Conservation (phyloP, 306 rosid genomes). For the Carpinus fangiana region DNA sequence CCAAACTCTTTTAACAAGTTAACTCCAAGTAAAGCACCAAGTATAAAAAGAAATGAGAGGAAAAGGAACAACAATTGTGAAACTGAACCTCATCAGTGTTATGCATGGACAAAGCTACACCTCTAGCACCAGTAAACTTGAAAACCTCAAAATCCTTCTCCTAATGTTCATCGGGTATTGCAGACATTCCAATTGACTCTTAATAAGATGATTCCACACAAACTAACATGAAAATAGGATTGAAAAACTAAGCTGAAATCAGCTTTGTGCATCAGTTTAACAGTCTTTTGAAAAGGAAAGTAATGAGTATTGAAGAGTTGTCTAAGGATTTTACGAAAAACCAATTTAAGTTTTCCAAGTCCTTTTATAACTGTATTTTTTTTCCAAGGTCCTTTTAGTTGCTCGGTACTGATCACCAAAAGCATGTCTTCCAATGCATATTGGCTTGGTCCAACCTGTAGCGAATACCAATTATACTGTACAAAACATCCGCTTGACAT, state of each 20-base stretch:
- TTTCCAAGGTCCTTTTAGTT: conserved; percentile 26
- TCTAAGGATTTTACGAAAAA: conserved; percentile 37
- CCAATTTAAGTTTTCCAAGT: conserved; percentile 51
- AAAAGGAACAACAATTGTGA: conserved; percentile 21
- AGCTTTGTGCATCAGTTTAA: background rate
- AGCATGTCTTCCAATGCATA: conserved; percentile 69
- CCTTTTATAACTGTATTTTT: conserved; percentile 50
- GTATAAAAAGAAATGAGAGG: background rate
- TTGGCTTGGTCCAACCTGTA: conserved; percentile 91
- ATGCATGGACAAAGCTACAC: conserved; percentile 58
- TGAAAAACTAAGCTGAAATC: background rate
- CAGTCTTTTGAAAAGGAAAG: background rate
- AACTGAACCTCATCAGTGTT: conserved; percentile 69
- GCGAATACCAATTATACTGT: conserved; percentile 36
- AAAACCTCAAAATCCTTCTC: conserved; percentile 54
- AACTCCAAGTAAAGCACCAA: conserved; percentile 21
- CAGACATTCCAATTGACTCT: conserved; percentile 26
- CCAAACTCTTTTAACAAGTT: conserved; percentile 5
- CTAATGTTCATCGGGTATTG: conserved; percentile 76
- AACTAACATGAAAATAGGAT: background rate
- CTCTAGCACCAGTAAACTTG: conserved; percentile 57
- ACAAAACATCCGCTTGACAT: conserved; percentile 52
- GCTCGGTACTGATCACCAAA: conserved; percentile 65
- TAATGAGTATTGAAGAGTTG: background rate
- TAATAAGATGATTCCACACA: background rate